These are phyloP conservation scores for Boechera divaricarpa DNA, from an alignment of 345 rosid species.

Conservation along the genomic window DNA sequence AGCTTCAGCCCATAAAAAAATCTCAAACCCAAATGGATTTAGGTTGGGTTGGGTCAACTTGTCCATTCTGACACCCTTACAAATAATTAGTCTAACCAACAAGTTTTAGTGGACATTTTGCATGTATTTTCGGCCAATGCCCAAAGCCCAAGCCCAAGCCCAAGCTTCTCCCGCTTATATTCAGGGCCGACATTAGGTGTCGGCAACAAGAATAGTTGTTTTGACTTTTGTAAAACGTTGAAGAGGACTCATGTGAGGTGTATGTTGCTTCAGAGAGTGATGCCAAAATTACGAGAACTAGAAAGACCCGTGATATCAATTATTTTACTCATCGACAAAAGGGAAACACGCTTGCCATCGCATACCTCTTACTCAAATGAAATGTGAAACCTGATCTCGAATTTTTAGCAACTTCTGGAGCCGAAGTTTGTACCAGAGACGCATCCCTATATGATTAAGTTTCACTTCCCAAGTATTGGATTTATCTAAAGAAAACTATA, in stretches of 20 bases:
- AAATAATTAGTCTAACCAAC: not conserved
- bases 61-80: too few relatives aligned
- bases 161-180: not conserved
- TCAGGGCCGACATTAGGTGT: not conserved
- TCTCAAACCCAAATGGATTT: too few relatives aligned
- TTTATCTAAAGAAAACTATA: not conserved
- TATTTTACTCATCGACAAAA: not conserved
- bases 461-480: conserved; percentile 12
- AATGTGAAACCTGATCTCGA: conserved; percentile 5
- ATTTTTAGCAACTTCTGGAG: not conserved
- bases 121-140: not conserved
- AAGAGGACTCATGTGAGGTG: not conserved
- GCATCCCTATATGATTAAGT: conserved; percentile 8
- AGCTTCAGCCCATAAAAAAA: too few relatives aligned
- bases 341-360: not conserved
- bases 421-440: not conserved
- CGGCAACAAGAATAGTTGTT: not conserved
- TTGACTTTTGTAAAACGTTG: not conserved
- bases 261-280: not conserved
- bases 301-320: conserved; percentile 7
- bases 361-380: not conserved
- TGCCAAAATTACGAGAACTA: not conserved
- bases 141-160: not conserved
- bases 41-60: too few relatives aligned
- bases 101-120: not conserved